Evolutionary conservation across 768 basidiomycete species (phyloP).

Genomic region (Mycena rebaudengoi): DNA sequence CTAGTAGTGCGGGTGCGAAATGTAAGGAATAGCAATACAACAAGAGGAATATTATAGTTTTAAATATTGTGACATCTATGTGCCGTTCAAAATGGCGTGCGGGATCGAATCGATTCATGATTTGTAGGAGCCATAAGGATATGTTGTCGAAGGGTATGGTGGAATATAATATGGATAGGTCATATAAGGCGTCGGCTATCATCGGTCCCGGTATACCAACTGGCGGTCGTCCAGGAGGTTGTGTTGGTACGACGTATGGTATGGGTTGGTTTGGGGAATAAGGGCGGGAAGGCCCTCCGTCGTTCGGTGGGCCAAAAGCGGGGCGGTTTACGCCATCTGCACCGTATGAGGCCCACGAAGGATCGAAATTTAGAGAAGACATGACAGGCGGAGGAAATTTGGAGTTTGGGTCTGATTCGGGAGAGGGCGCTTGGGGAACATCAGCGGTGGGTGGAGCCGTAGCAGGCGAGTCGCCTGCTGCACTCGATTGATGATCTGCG

Average conservation of each 20-base stretch:
- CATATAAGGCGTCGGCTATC: not conserved
- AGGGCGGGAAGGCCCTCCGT: not conserved
- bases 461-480: not conserved
- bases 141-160: conserved; percentile 14
- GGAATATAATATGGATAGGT: conserved; percentile 21
- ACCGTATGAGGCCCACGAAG: conserved; percentile 14
- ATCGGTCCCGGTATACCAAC: not conserved
- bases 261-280: conserved; percentile 4
- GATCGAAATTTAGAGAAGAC: conserved; percentile 17
- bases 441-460: not conserved
- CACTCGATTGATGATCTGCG: too few species aligned
- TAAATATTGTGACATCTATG: conserved; percentile 15
- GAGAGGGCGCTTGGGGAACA: not conserved
- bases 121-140: conserved; percentile 14
- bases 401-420: not conserved
- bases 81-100: not conserved
- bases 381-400: conserved; percentile 1
- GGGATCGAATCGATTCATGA: conserved; percentile 5
- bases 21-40: not conserved
- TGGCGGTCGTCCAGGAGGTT: conserved; percentile 2
- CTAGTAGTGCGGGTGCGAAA: too few species aligned
- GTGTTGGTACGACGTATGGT: not conserved
- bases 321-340: not conserved
- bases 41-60: conserved; percentile 9
- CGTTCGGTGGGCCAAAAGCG: not conserved